Evolutionary conservation across 1,284 basidiomycete species (phyloP).

Genomic region (Apiotrichum gamsii): DNA sequence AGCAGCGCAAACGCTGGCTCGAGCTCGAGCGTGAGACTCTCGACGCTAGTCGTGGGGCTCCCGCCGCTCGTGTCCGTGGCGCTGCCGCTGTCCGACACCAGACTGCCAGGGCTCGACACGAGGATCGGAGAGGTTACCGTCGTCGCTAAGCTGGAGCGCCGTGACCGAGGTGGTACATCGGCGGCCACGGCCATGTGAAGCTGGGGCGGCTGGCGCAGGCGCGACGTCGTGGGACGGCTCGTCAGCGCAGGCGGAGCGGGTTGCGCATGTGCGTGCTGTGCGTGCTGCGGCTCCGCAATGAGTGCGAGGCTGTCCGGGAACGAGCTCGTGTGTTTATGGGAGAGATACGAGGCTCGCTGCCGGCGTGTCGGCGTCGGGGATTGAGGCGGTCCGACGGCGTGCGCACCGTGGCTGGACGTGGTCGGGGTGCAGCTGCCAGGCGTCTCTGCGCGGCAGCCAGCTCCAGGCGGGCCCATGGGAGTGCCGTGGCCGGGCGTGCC

Average conservation of each 20-base stretch:
- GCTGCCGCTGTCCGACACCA: conserved; percentile 12
- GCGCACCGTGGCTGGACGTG: neutral
- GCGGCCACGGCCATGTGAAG: conserved; percentile 7
- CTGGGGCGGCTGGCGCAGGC: conserved; percentile 11
- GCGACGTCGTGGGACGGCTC: conserved; percentile 11
- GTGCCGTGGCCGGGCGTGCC: conserved; percentile 10
- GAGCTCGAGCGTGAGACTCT: conserved; percentile 11
- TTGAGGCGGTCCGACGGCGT: conserved; percentile 3
- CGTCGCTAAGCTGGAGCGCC: conserved; percentile 5
- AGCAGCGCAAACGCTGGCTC: neutral
- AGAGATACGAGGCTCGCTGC: neutral
- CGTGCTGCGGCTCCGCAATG: neutral
- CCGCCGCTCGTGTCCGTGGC: neutral
- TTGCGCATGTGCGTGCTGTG: too few species aligned
- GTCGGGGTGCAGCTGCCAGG: conserved; percentile 14
- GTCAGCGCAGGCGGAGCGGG: too few species aligned
- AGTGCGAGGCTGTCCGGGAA: conserved; percentile 1
- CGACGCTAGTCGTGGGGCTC: conserved; percentile 12
- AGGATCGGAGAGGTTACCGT: neutral
- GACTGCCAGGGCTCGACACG: conserved; percentile 6
- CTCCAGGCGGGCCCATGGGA: neutral
- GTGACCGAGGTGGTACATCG: neutral
- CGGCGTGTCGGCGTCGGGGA: conserved; percentile 15
- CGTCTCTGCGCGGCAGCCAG: neutral
- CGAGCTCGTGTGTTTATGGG: neutral